Base-by-base conservation (phyloP, 768 basidiomycete species). In the Russula compacta region DNA sequence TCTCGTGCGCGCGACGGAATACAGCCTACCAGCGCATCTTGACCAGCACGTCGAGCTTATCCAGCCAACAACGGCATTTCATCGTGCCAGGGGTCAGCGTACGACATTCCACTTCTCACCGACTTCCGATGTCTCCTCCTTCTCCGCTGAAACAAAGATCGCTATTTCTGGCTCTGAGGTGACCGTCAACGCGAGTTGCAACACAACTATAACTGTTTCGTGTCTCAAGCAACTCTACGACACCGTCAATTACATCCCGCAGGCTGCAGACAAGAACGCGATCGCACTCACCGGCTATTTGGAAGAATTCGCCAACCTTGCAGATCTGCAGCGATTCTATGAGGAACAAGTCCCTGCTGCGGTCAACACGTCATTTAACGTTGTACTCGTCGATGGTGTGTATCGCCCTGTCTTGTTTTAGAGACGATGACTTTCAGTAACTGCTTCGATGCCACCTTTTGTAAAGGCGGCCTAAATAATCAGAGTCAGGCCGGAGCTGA, bases 1-100 rank as follows among this genome's bases (percentile, higher is more conserved):
- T 19, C 69, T 86, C 46, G 73, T 86, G 58, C 78, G 85, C 51
- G 83, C 86, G 12, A 81, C 78, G 4, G 75, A 72, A 65, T 87
- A 85, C 69, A 82, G 81, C 64, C 76, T 87, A 6, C 85, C 85
- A 0, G 72, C 73, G 39, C 58, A 76, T 50, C 69, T 87, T 54
- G 76, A 81, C 63, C 70, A 74, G 1, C 83, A 86, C 67, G 68
- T 86, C 50, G 83, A 86, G 21, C 69, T 85, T 39, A 73, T 87
- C 38, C 84, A 86, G 57, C 85, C 85, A 0, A 87, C 85, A 1
- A 87, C 84, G 0, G 79, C 81, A 69, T 87, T 86, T 66, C 71
- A 75, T 56, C 76, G 78, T 43, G 71, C 73, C 54, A 78, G 73
- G 64, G 71, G 70, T 3, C 71, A 76, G 24, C 75, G 67, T 54